Percentiles rank a stretch among this genome's conserved stretches.
Evolutionary conservation across 176 grass and related monocot species (phyloP).

Genomic region (Triticum turgidum): DNA sequence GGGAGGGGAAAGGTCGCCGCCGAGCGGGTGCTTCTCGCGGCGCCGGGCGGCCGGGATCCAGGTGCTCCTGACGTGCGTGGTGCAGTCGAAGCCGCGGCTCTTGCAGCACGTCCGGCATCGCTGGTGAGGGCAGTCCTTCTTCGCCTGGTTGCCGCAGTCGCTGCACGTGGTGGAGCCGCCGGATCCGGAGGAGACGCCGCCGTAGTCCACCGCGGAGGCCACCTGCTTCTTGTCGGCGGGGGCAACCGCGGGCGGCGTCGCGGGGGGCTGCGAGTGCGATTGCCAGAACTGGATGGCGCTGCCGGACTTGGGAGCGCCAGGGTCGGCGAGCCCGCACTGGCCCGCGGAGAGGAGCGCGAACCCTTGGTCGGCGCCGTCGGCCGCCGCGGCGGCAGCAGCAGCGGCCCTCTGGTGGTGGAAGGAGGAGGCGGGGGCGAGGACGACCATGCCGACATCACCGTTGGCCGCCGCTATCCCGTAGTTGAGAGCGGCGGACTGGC

Average conservation of each 20-base stretch:
- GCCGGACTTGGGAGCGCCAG: constrained; percentile 15
- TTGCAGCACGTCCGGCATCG: constrained; percentile 90
- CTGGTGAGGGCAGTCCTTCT: constrained; percentile 75
- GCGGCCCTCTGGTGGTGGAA: constrained; percentile 56
- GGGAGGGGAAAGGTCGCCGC: not conserved
- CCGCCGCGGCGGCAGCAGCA: not conserved
- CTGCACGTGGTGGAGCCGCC: constrained; percentile 46
- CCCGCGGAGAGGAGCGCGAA: constrained; percentile 73
- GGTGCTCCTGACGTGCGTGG: constrained; percentile 86
- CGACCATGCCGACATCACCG: constrained; percentile 65
- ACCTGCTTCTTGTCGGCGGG: constrained; percentile 56
- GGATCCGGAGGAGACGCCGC: constrained; percentile 18
- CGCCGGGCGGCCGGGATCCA: constrained; percentile 78
- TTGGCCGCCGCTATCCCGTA: constrained; percentile 63
- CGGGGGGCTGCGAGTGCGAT: constrained; percentile 17
- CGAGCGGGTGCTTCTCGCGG: constrained; percentile 50
- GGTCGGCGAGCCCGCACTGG: constrained; percentile 53
- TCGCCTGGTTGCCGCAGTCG: constrained; percentile 91
- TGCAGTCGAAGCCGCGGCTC: constrained; percentile 76
- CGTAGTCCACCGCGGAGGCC: constrained; percentile 41
- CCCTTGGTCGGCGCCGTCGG: constrained; percentile 36
- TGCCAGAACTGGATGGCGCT: constrained; percentile 83
- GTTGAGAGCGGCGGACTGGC: constrained; percentile 43
- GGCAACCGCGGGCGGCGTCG: not conserved
- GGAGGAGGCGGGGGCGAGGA: constrained; percentile 55